Evolutionary conservation across 805 yeast species (phyloP), one percentile per base, ranked within the genome.

Genomic region (Ogataea philodendri): DNA sequence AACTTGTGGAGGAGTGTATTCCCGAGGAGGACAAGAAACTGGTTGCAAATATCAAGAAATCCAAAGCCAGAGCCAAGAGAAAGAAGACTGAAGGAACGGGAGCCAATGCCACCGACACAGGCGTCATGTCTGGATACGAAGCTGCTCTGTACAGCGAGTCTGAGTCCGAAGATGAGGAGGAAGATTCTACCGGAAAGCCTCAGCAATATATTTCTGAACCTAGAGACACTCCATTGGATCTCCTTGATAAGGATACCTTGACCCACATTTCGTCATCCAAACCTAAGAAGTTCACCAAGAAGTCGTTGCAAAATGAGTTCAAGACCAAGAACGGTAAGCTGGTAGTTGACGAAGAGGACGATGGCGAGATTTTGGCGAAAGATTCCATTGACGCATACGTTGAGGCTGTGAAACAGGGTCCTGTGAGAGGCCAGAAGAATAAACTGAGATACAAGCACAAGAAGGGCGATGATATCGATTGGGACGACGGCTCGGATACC

Each of bases 341-440:
- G 37, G 74, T 85, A 37, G 74, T 87, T 38, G 87, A 80, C 34
- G 61, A 60, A 22, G 70, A 70, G 27, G 82, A 76, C 51, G 76
- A 72, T 38, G 57, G 72, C 41, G 63, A 69, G 24, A 65, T 72
- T 4, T 23, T 45, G 15, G 63, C 64, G 15, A 61, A 63, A 17
- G 64, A 67, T 29, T 95, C 96, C 11, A 76, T 90, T 46, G 84
- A 84, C 55, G 97, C 97, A 0, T 93, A 93, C 59, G 75, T 88
- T 47, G 96, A 88, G 44, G 98, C 98, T 5, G 87, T 93, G 15
- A 82, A 77, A 59, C 84, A 83, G 51, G 97, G 93, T 15, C 97
- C 97, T 19, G 78, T 88, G 3, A 81, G 96, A 62, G 96, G 97
- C 40, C 96, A 86, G 68, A 78, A 77, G 66, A 89, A 89, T 62